Evolutionary conservation across 306 rosid genomes (phyloP), one percentile per base, ranked within the genome.

Genomic region (Datisca glomerata): DNA sequence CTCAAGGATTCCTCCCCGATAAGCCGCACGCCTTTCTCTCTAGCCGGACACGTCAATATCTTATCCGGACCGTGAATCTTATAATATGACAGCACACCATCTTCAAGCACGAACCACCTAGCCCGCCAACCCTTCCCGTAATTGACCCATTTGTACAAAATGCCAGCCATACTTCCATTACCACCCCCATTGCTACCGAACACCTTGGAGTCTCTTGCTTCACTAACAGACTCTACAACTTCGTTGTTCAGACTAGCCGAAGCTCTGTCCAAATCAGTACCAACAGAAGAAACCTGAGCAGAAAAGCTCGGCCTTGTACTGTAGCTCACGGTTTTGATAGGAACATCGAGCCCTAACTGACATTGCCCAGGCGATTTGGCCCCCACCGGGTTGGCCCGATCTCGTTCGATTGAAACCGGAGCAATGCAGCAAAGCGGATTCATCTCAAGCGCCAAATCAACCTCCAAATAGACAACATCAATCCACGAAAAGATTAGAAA

Each of bases 391-490:
- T 63, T 70, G 1, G 65, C 35, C 45, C 78, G 60, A 68, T 89
- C 95, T 48, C 97, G 79, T 64, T 89, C 95, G 76, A 89, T 78
- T 44, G 98, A 89, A 45, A 89, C 98, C 49, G 98, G 98, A 24
- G 98, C 98, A 89, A 89, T 89, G 98, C 98, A 89, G 91, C 98
- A 89, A 15, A 89, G 73, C 6, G 98, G 98, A 67, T 89, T 89
- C 98, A 85, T 85, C 36, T 27, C 13, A 48, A 48, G 3, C 8
- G 14, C 0, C 10, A 45, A 50, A 46, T 14, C 21, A 17, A 22
- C 36, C 16, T 19, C 41, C 17, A 18, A 44, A 24, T 43, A 15
- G 8, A 47, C 28, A 28, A 14, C 57, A 27, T 44, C 57, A 56
- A 55, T 60, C 2, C 59, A 44, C 24, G 11, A 10, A 19, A 61